Evolutionary conservation across 129 eudicot genomes (phyloP).

Genomic region (Helichrysum umbraculigerum): DNA sequence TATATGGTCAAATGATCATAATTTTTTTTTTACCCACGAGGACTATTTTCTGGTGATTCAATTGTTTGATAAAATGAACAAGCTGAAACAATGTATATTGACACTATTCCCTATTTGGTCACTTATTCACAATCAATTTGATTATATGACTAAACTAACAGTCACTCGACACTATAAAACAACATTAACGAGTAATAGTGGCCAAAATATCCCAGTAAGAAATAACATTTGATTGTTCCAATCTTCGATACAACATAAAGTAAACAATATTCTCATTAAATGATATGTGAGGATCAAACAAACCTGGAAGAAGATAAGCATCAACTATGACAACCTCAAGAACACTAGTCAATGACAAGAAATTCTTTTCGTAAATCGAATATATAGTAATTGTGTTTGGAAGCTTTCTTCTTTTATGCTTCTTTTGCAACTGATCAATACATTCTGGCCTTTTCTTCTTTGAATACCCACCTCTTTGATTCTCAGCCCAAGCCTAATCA

Average conservation of each 20-base stretch:
- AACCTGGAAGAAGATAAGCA: conserved; percentile 83
- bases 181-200: not conserved
- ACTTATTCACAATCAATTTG: conserved; percentile 4
- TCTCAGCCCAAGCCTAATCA: conserved; percentile 83
- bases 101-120: not conserved
- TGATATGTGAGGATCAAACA: not conserved
- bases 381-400: conserved; percentile 70
- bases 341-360: conserved; percentile 71
- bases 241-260: not conserved
- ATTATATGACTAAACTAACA: conserved; percentile 1
- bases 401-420: conserved; percentile 78
- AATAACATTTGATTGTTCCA: not conserved
- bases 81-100: not conserved
- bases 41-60: not conserved
- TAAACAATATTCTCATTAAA: not conserved
- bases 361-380: conserved; percentile 80
- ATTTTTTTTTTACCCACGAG: not conserved
- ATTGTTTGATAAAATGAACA: not conserved
- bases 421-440: conserved; percentile 60
- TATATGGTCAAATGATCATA: not conserved
- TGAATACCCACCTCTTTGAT: conserved; percentile 58
- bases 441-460: conserved; percentile 75
- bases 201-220: not conserved
- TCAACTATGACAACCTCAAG: conserved; percentile 81
- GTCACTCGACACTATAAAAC: too few relatives aligned